Evolutionary conservation across 257 asterid species (phyloP), one percentile per base, ranked within the genome.

Genomic region (Agastache rugosa): DNA sequence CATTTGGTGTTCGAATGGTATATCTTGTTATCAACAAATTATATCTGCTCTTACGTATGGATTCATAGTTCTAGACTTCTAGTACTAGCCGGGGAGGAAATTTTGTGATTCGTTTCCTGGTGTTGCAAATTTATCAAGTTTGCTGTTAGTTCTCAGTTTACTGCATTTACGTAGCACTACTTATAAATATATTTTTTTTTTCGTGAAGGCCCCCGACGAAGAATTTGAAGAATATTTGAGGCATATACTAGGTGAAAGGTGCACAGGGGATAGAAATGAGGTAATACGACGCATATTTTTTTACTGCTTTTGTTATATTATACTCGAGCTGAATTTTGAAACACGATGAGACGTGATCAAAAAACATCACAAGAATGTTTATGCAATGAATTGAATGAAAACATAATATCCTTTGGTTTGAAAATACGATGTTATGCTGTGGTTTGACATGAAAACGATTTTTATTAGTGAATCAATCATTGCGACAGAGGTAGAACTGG

Each of bases 1-100:
- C 99, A 73, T 95, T 90, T 85, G 96, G 97, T 79, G 98, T 92
- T 50, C 96, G 98, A 19, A 73, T 72, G 93, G 99, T 92, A 78
- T 35, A 82, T 82, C 27, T 8, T 39, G 34, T 10, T 44, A 14
- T 25, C 19, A 14, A 15, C 19, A 35, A 25, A 4, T 22, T 22
- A 2, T 42, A 20, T 71, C 19, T 39, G 47, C 14, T 64, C 39
- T 25, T 61, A 35, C 34, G 7, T 23, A 53, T 54, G 41, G 29
- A n/a, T 41, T 63, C 25, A n/a, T 65, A 55, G 45, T 63, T 53
- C 56, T 51, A 31, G 47, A 55, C 34, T 63, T 53, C 56, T 37
- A 31, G 47, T 47, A 51, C 31, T 35, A 27, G 64, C 47, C 34
- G 22, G 14, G 59, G 44, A 37, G n/a, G 12, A 4, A 10, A 67